phyloP scores from a whole-genome alignment of 768 basidiomycete genomes.

The Tricholoma furcatifolium region DNA sequence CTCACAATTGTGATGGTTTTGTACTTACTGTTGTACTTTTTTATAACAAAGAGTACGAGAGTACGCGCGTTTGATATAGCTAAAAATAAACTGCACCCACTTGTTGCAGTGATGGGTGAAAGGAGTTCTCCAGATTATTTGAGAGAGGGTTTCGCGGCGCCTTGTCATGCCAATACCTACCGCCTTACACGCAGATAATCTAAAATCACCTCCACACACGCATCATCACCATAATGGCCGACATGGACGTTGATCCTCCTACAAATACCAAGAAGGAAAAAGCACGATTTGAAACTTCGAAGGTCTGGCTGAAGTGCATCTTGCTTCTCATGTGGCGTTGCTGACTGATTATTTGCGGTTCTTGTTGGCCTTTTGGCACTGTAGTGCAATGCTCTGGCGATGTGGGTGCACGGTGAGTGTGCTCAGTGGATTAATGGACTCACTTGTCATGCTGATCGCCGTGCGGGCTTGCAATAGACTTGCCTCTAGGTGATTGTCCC shows the following conservation, averaged over 20 bases:
- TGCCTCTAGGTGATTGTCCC: conserved; percentile 98
- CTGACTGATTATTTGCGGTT: conserved; percentile 4
- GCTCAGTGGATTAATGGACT: not conserved
- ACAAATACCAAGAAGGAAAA: conserved; percentile 54
- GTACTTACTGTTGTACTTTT: not conserved
- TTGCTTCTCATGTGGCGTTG: not conserved
- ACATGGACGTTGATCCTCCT: conserved; percentile 64
- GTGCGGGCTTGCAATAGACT: conserved; percentile 53
- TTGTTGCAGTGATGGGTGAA: no score
- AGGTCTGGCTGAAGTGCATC: conserved; percentile 55
- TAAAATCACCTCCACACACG: not conserved
- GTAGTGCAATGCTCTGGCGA: conserved; percentile 99
- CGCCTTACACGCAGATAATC: no score
- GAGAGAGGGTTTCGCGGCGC: not conserved
- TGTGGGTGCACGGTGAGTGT: conserved; percentile 95
- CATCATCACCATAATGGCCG: conserved; percentile 39
- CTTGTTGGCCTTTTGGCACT: no score
- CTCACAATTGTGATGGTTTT: not conserved
- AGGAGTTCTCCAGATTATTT: not conserved
- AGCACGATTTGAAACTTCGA: conserved; percentile 97
- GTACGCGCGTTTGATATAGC: no score
- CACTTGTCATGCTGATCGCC: not conserved
- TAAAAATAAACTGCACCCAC: no score
- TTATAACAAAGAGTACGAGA: no score
- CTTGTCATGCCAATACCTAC: not conserved